These are phyloP conservation scores for Camellia oleifera DNA, from an alignment of 179 eudicot genomes.

Conservation along the genomic window DNA sequence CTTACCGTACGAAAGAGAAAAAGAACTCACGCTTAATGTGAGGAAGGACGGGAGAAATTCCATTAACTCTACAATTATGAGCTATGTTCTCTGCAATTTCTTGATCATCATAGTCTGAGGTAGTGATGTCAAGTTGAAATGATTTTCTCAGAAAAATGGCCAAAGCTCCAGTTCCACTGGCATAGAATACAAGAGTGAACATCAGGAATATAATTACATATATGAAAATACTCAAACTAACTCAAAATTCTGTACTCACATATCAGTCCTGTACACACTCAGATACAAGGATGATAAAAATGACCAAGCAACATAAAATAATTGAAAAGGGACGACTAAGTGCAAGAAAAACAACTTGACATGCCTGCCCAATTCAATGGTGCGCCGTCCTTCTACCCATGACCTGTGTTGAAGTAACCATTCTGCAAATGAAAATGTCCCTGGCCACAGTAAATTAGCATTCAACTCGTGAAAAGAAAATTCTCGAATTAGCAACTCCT, in stretches of 20 bases:
- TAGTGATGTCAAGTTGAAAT: constrained; percentile 77
- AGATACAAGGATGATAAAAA: background rate
- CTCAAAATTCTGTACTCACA: background rate
- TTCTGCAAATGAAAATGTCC: constrained; percentile 88
- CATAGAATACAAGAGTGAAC: constrained; percentile 19
- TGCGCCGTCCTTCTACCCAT: constrained; percentile 64
- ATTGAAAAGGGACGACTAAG: background rate
- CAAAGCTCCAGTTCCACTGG: constrained; percentile 96
- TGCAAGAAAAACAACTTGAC: constrained; percentile 15
- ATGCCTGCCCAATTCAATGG: constrained; percentile 87
- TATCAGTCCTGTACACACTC: background rate
- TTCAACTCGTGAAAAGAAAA: constrained; percentile 91
- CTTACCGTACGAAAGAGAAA: background rate
- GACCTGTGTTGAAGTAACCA: constrained; percentile 78
- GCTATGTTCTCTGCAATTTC: constrained; percentile 90
- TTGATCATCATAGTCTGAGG: constrained; percentile 90
- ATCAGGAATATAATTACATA: constrained; percentile 16
- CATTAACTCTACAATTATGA: constrained; percentile 74
- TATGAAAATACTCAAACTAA: constrained; percentile 8
- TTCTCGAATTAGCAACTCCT: constrained; percentile 87
- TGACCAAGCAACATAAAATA: background rate
- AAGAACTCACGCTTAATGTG: constrained; percentile 77
- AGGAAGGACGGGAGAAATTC: constrained; percentile 65
- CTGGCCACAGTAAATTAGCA: constrained; percentile 98
- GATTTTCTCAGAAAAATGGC: constrained; percentile 76